Evolutionary conservation across 179 eudicot species (phyloP).

Genomic region (Gypsophila paniculata): DNA sequence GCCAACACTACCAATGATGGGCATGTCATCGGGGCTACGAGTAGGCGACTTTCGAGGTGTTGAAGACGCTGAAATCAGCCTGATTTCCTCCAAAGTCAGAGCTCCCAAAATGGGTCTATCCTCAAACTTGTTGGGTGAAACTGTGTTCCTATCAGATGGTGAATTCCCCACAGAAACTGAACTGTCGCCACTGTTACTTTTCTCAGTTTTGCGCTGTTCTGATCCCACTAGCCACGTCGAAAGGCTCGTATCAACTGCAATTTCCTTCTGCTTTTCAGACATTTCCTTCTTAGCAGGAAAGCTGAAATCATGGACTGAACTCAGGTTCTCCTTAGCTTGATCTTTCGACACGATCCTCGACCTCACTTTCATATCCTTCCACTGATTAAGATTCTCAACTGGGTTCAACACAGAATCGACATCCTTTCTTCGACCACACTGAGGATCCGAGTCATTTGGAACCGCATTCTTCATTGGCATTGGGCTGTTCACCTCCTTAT

Average conservation of each 20-base stretch:
- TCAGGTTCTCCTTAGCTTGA: slow-evolving; percentile 34
- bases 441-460: neutral
- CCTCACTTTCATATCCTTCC: slow-evolving; percentile 42
- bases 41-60: slow-evolving; percentile 35
- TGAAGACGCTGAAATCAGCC: slow-evolving; percentile 31
- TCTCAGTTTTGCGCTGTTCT: slow-evolving; percentile 21
- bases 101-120: slow-evolving; percentile 43
- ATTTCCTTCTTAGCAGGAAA: slow-evolving; percentile 12
- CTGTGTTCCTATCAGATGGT: slow-evolving; percentile 12
- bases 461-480: slow-evolving; percentile 21
- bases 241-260: slow-evolving; percentile 39
- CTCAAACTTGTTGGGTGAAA: slow-evolving; percentile 38
- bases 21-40: slow-evolving; percentile 39
- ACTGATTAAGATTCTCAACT: slow-evolving; percentile 45
- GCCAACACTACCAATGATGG: slow-evolving; percentile 46
- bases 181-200: slow-evolving; percentile 26
- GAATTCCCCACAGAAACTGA: slow-evolving; percentile 36
- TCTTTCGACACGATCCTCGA: slow-evolving; percentile 22
- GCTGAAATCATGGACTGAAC: slow-evolving; percentile 5
- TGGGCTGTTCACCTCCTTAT: slow-evolving; percentile 43
- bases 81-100: slow-evolving; percentile 39
- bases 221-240: slow-evolving; percentile 35
- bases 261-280: slow-evolving; percentile 9
- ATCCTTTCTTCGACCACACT: slow-evolving; percentile 2
- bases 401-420: slow-evolving; percentile 40